A percentile compares a stretch with the other conserved stretches of the same genome.
phyloP scores from a whole-genome alignment of 306 rosid species.

The Malus asiatica region DNA sequence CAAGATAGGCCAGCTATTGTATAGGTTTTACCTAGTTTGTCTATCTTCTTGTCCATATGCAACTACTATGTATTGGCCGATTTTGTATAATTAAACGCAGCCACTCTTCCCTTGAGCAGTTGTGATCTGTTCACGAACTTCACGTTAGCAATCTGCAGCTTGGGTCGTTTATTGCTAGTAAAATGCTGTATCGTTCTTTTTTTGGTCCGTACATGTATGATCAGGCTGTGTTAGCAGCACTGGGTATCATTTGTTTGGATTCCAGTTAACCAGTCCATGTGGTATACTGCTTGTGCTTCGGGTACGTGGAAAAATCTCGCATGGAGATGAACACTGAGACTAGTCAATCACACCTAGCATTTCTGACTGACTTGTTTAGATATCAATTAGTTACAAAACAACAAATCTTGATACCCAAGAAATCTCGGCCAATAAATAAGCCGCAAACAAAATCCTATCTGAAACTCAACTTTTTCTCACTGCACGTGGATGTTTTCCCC shows the following conservation, averaged over 20 bases:
- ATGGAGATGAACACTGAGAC: no score
- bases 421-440: no score
- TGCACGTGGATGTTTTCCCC: no score
- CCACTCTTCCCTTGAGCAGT: neutral
- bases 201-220: neutral
- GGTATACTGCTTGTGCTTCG: no score
- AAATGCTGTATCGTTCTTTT: neutral
- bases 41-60: neutral
- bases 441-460: no score
- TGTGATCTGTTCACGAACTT: neutral
- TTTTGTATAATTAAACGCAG: neutral
- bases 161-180: neutral
- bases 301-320: no score
- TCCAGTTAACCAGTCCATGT: no score
- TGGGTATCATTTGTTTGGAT: neutral
- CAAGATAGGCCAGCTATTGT: neutral
- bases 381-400: no score
- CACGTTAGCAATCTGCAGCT: neutral
- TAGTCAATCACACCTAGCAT: no score
- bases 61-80: neutral
- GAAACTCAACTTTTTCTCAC: no score
- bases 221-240: neutral
- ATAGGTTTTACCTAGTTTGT: neutral
- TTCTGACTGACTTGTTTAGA: no score
- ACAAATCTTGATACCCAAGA: no score